Base-by-base conservation (phyloP, 2,329 filamentous ascomycete genomes). In the Hypoxylon sp. region DNA sequence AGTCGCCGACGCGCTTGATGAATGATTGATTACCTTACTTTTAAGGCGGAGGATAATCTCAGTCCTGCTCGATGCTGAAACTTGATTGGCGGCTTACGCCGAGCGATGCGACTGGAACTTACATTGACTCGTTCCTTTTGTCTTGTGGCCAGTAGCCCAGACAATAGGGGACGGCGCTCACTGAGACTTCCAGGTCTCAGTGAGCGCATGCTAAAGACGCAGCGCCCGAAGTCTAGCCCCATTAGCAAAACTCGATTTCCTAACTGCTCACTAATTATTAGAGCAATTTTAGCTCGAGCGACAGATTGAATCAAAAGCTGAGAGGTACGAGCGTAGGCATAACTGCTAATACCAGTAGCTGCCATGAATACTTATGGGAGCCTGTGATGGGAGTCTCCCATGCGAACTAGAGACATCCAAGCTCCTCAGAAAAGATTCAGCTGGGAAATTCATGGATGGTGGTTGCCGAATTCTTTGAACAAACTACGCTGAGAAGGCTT, bases 251-350 rank as follows among this genome's bases (percentile, higher is more conserved):
- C 37, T 57, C 17, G 46, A 48, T 35, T 37, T 63, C 49, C 40
- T 66, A 65, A 53, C n/a, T 40, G 61, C 58, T 57, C 56, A 58
- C 61, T 57, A 64, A 64, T 61, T 46, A 31, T 51, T 42, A 42
- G 44, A 50, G 13, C 22, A 49, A 25, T 25, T 55, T 35, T 20
- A 56, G 35, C 54, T 42, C 31, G 44, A 42, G 20, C n/a, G 27
- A 25, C 6, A n/a, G 13, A 35, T 31, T 44, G 60, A 35, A 42
- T 14, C 8, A 40, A 33, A 35, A 49, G 46, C 40, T 46, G 27
- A 53, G 20, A 46, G 37, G 51, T 27, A 31, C 49, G 44, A 42
- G 25, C 37, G 40, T 17, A 22, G 40, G 2, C 25, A 51, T 49
- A 17, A 49, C 46, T 46, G 35, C 20, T 10, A 54, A 27, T 42